Evolutionary conservation across 371 early-diverging fungal species (phyloP), one percentile per base, ranked within the genome.

Genomic region (Smittium culicis): DNA sequence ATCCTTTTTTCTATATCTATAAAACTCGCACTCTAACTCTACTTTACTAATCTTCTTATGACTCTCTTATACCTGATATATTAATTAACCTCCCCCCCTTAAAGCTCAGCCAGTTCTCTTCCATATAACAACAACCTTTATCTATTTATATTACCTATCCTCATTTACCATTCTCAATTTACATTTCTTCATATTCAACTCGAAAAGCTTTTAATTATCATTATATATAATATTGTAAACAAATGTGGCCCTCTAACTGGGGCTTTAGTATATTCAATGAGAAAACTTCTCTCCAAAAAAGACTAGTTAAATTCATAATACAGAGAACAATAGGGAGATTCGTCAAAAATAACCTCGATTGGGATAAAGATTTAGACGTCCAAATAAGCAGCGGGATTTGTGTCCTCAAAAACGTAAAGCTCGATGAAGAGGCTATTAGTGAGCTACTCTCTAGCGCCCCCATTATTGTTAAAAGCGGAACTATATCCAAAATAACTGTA

Each of bases 261-360:
- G 70, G 73, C 28, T 74, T 77, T 29, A 67, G 71, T 30, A 32
- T 77, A 66, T 75, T 75, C 32, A 80, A 84, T 34, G 74, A 85
- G 25, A 87, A 88, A 55, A 78, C 80, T 54, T 86, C 84, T 31
- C 81, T 93, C 60, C 92, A 92, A 72, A 92, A 92, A 74, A 81
- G 87, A 34, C 80, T 93, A 24, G 82, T 88, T 67, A 91, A 89
- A 77, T 93, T 89, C 72, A 75, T 93, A 35, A 78, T 93, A 60
- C 85, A 88, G 67, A 80, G 83, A 68, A 87, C 91, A 11, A 85
- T 93, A 55, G 94, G 94, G 5, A 88, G 87, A 71, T 92, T 92
- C 69, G 78, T 93, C 54, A 82, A 86, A 34, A 79, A 86, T 35
- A 88, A 90, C 65, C 79, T 92, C 25, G 87, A 90, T 76, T 80